phyloP scores from a whole-genome alignment of 2,329 filamentous ascomycete species.

The Hypoxylon sp. region DNA sequence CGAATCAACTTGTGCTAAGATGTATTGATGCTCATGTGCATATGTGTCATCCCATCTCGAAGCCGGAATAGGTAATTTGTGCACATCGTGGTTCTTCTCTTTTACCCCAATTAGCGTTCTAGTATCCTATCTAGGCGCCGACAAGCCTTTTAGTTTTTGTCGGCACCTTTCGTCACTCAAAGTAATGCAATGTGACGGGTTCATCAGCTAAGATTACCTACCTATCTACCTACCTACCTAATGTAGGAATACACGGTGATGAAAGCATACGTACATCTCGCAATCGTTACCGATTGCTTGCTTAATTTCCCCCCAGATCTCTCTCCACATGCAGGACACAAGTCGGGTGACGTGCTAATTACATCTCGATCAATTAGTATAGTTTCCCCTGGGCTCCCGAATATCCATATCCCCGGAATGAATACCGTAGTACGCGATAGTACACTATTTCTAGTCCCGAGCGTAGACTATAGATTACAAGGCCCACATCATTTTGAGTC shows the following conservation, averaged over 20 bases:
- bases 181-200: slow-evolving; percentile 42
- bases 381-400: slow-evolving; percentile 11
- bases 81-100: slow-evolving; percentile 35
- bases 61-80: slow-evolving; percentile 35
- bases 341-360: slow-evolving; percentile 16
- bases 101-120: slow-evolving; percentile 38
- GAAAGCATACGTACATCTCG: not conserved
- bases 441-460: not conserved
- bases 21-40: slow-evolving; percentile 25
- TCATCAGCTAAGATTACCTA: slow-evolving; percentile 14
- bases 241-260: slow-evolving; percentile 3
- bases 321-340: slow-evolving; percentile 28
- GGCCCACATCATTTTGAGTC: slow-evolving; percentile 17
- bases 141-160: slow-evolving; percentile 33
- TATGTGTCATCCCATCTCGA: slow-evolving; percentile 37
- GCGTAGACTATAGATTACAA: slow-evolving; percentile 11
- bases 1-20: slow-evolving; percentile 19
- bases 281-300: slow-evolving; percentile 19
- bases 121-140: slow-evolving; percentile 39
- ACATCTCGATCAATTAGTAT: slow-evolving; percentile 11
- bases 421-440: not conserved
- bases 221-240: too few species aligned
- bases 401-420: slow-evolving; percentile 21
- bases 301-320: slow-evolving; percentile 26
- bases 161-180: slow-evolving; percentile 38